Conservation (phyloP, 23 red algal species). For the Gracilaria domingensis region DNA sequence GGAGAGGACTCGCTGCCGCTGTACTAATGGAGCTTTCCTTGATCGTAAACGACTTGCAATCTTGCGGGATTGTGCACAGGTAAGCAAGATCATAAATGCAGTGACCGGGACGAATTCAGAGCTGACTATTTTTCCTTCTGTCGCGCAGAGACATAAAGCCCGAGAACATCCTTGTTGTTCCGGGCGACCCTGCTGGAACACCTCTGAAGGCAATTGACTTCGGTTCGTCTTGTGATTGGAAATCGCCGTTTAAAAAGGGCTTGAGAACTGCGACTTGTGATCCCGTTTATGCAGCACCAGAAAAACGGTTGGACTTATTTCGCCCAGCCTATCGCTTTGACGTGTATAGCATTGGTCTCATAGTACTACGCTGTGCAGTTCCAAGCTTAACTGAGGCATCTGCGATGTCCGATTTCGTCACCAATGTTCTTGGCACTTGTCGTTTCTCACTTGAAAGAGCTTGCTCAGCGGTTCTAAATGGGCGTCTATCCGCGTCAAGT, state of each 20-base stretch:
- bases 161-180: constrained; percentile 79
- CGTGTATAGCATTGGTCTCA: constrained; percentile 88
- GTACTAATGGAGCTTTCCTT: constrained; percentile 46
- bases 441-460: constrained; percentile 44
- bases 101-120: neutral
- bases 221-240: constrained; percentile 85
- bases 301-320: constrained; percentile 70
- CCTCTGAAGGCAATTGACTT: constrained; percentile 86
- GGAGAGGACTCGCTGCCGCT: constrained; percentile 49
- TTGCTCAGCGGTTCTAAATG: constrained; percentile 26
- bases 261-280: constrained; percentile 75
- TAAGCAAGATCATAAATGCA: neutral
- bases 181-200: constrained; percentile 21
- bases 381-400: constrained; percentile 58
- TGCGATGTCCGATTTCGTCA: constrained; percentile 52
- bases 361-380: constrained; percentile 69
- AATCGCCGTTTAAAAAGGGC: constrained; percentile 74
- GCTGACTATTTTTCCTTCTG: constrained; percentile 2
- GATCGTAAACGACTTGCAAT: constrained; percentile 60
- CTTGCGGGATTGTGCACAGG: constrained; percentile 85
- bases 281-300: constrained; percentile 84
- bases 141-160: constrained; percentile 83
- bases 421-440: constrained; percentile 14
- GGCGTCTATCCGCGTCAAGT: neutral
- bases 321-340: constrained; percentile 79